Evolutionary conservation across 257 asterid species (phyloP).

Genomic region (Scutellaria baicalensis): DNA sequence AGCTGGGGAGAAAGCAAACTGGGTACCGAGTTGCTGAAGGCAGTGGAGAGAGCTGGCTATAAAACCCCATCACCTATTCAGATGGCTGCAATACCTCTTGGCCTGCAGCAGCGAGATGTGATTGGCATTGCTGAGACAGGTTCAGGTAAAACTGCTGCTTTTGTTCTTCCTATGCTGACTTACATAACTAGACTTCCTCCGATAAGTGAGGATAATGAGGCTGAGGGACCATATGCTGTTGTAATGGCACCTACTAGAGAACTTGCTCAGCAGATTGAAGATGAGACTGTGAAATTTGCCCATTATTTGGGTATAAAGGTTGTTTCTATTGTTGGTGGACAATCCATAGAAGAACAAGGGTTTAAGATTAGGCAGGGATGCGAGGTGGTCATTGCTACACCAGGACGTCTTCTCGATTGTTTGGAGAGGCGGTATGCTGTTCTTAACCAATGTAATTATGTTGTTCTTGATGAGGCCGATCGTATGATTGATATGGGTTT

Average conservation of each 20-base stretch:
- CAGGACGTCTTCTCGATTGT: constrained; percentile 54
- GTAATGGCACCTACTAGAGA: constrained; percentile 51
- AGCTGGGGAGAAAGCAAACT: constrained; percentile 48
- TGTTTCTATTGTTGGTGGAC: constrained; percentile 57
- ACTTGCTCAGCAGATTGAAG: constrained; percentile 49
- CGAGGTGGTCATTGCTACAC: constrained; percentile 59
- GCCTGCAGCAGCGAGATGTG: constrained; percentile 46
- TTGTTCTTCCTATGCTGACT: constrained; percentile 56
- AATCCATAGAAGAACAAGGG: constrained; percentile 53
- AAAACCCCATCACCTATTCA: constrained; percentile 48
- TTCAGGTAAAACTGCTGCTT: constrained; percentile 59
- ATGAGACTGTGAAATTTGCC: constrained; percentile 42
- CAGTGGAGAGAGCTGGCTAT: constrained; percentile 49
- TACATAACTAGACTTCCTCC: constrained; percentile 50
- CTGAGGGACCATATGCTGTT: constrained; percentile 50
- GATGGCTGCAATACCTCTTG: constrained; percentile 50
- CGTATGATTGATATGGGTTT: constrained; percentile 74
- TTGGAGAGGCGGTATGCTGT: constrained; percentile 49
- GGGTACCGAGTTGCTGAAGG: constrained; percentile 37
- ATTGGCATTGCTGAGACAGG: constrained; percentile 55
- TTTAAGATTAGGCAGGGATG: constrained; percentile 49
- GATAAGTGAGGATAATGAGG: constrained; percentile 39
- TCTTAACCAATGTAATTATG: constrained; percentile 52
- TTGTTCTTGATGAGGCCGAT: constrained; percentile 59
- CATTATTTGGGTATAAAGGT: constrained; percentile 47